Conservation (phyloP, 2,329 filamentous ascomycete genomes). For the Emergomyces africanus region DNA sequence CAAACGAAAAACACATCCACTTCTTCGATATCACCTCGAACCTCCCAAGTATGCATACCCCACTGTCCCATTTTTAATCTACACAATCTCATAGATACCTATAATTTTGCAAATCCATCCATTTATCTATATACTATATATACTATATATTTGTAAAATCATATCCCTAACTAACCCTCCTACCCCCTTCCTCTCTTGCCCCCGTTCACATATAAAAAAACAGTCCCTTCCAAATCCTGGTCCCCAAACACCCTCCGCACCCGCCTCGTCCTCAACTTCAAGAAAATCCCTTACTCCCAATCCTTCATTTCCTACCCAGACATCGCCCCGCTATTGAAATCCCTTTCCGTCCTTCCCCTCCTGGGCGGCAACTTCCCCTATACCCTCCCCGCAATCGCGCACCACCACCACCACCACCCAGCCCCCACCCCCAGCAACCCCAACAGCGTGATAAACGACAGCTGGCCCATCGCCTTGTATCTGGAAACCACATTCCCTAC, state of each 20-base stretch:
- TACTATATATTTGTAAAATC: not conserved
- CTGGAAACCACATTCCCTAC: slow-evolving; percentile 26
- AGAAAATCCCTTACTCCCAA: slow-evolving; percentile 27
- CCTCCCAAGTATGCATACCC: slow-evolving; percentile 1
- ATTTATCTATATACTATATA: not conserved
- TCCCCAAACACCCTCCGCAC: slow-evolving; percentile 29
- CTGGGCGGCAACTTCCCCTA: slow-evolving; percentile 13
- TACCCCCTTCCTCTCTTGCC: not conserved
- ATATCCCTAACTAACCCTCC: not conserved
- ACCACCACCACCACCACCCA: slow-evolving; percentile 27
- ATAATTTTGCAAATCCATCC: not conserved
- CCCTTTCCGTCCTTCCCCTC: slow-evolving; percentile 7
- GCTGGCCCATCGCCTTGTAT: slow-evolving; percentile 24
- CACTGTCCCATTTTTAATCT: not conserved
- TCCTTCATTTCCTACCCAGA: slow-evolving; percentile 30
- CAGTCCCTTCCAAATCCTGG: slow-evolving; percentile 8
- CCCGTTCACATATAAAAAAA: not conserved
- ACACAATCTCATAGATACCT: not conserved
- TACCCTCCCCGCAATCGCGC: slow-evolving; percentile 29
- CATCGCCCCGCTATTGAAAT: slow-evolving; percentile 26
- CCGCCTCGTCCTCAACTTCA: slow-evolving; percentile 31
- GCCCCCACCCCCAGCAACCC: slow-evolving; percentile 2
- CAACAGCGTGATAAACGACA: slow-evolving; percentile 17
- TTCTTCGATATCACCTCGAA: slow-evolving; percentile 10
- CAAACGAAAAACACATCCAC: slow-evolving; percentile 2